Conservation (phyloP, 345 rosid species). For the Kernera saxatilis region DNA sequence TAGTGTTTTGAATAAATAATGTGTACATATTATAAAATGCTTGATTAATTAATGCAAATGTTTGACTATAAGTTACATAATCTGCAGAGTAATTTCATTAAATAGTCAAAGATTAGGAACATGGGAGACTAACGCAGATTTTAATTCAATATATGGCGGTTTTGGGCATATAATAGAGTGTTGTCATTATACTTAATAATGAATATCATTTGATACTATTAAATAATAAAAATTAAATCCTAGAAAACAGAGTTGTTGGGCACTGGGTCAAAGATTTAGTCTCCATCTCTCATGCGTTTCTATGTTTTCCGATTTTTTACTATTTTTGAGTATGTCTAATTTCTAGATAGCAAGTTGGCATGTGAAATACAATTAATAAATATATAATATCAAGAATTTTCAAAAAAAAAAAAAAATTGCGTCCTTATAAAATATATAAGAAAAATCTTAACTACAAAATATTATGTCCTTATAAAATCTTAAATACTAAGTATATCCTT, state of each 20-base stretch:
- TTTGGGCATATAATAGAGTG: constrained; percentile 22
- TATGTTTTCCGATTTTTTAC: constrained; percentile 17
- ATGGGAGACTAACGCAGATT: constrained; percentile 20
- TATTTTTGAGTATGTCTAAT: constrained; percentile 9
- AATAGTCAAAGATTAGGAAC: constrained; percentile 8
- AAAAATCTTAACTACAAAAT: not conserved
- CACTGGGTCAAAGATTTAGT: constrained; percentile 23
- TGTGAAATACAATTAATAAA: not conserved
- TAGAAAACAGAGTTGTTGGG: constrained; percentile 11
- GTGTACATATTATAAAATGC: not conserved
- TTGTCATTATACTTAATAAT: not conserved
- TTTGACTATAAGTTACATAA: constrained; percentile 10
- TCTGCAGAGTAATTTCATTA: not conserved
- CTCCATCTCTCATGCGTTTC: constrained; percentile 27
- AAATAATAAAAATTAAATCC: not conserved
- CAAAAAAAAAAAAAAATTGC: not conserved
- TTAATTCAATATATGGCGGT: not conserved
- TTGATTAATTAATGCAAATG: not conserved
- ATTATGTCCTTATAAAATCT: not conserved
- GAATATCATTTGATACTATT: not conserved
- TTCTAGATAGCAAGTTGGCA: constrained; percentile 29
- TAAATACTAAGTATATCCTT: too few species aligned
- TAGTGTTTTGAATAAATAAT: not conserved
- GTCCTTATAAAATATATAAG: not conserved
- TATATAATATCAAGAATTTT: not conserved